Evolutionary conservation across 805 yeast species (phyloP).

Genomic region (Candida corydali): DNA sequence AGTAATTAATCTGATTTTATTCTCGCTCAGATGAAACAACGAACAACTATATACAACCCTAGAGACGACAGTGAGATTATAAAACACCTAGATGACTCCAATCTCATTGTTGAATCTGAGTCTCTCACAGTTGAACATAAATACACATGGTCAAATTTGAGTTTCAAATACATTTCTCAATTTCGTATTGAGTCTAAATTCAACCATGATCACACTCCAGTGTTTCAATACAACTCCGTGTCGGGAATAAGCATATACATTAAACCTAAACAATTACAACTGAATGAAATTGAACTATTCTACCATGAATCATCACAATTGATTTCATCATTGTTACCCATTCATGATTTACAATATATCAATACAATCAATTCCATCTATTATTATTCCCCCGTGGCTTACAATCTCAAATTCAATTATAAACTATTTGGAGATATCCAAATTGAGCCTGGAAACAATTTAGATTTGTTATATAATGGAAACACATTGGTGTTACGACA

Average conservation of each 20-base stretch:
- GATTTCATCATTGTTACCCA: conserved; percentile 11
- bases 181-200: conserved; percentile 17
- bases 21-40: conserved; percentile 28
- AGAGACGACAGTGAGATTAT: conserved; percentile 20
- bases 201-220: conserved; percentile 10
- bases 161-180: conserved; percentile 12
- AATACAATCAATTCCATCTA: conserved; percentile 25
- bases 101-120: conserved; percentile 6
- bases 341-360: conserved; percentile 21
- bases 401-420: conserved; percentile 4
- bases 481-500: conserved; percentile 4
- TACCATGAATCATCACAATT: conserved; percentile 16
- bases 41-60: conserved; percentile 30
- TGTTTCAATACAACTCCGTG: conserved; percentile 24
- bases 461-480: conserved; percentile 3
- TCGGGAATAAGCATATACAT: conserved; percentile 29
- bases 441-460: not conserved
- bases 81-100: conserved; percentile 10
- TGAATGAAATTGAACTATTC: conserved; percentile 15
- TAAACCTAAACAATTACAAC: conserved; percentile 17
- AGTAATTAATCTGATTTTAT: too few relatives aligned
- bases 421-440: conserved; percentile 2
- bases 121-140: conserved; percentile 16
- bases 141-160: conserved; percentile 10
- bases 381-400: conserved; percentile 14